Evolutionary conservation across 2,329 filamentous ascomycete species (phyloP).

Genomic region (Xylariales sp.): DNA sequence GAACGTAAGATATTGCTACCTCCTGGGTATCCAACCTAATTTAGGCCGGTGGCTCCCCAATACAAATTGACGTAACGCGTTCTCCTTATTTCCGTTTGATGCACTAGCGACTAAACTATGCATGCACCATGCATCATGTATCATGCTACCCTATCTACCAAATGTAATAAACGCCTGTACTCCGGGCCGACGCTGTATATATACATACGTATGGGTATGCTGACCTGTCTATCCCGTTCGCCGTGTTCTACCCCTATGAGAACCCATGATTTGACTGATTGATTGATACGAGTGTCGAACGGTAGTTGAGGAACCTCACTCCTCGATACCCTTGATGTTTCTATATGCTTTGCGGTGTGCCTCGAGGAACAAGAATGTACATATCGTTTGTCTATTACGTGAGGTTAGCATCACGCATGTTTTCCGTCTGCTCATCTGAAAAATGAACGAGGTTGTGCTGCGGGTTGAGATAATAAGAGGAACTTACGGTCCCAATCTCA

Average conservation of each 20-base stretch:
- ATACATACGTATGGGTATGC: conserved; percentile 24
- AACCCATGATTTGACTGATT: conserved; percentile 7
- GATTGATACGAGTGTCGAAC: not conserved
- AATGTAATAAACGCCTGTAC: conserved; percentile 29
- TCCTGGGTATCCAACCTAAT: not conserved
- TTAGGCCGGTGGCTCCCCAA: conserved; percentile 16
- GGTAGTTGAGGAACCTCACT: conserved; percentile 33
- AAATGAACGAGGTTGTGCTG: not conserved
- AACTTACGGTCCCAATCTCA: conserved; percentile 71
- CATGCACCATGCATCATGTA: not conserved
- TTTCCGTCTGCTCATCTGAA: not conserved
- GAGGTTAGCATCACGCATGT: not conserved
- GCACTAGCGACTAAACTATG: not conserved
- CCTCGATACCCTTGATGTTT: conserved; percentile 59
- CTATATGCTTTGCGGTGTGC: conserved; percentile 84
- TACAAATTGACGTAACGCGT: conserved; percentile 12
- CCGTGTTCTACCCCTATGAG: conserved; percentile 27
- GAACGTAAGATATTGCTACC: conserved; percentile 7
- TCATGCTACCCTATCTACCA: conserved; percentile 11
- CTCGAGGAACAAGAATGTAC: conserved; percentile 87
- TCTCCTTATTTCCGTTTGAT: no score
- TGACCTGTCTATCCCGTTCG: conserved; percentile 31
- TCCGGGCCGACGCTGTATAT: conserved; percentile 18
- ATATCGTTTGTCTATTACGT: conserved; percentile 76
- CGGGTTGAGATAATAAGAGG: conserved; percentile 2